These are phyloP conservation scores for Colletotrichum tamarilloi DNA, from an alignment of 2,329 filamentous ascomycete species.

Conservation along the genomic window DNA sequence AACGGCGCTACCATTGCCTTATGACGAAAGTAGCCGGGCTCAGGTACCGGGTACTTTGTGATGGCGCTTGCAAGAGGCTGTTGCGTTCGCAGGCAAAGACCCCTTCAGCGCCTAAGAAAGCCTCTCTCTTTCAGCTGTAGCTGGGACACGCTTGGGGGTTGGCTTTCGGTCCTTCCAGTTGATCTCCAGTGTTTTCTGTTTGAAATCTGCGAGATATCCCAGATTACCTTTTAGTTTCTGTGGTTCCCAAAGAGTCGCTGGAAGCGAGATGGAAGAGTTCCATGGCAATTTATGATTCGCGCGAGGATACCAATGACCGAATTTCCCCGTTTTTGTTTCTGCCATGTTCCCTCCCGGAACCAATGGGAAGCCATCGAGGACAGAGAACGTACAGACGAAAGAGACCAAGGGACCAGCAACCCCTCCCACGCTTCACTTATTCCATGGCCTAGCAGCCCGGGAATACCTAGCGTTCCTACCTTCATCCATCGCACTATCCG, in stretches of 20 bases:
- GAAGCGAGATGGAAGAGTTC: conserved; percentile 1
- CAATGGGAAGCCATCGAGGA: not conserved
- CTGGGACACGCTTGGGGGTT: no score
- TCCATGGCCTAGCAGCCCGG: not conserved
- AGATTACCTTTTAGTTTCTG: not conserved
- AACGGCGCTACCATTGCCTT: conserved; percentile 24
- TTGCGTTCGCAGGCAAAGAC: not conserved
- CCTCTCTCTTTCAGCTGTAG: not conserved
- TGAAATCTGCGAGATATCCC: not conserved
- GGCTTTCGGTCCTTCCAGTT: conserved; percentile 6
- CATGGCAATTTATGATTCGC: conserved; percentile 28
- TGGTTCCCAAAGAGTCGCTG: conserved; percentile 12
- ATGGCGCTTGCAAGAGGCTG: not conserved
- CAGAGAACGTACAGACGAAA: conserved; percentile 13
- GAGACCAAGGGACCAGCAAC: conserved; percentile 10
- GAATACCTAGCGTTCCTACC: conserved; percentile 28
- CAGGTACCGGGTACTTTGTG: conserved; percentile 3
- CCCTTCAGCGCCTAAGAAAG: not conserved
- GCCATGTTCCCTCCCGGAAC: conserved; percentile 14
- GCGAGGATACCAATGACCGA: conserved; percentile 27
- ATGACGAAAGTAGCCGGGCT: conserved; percentile 5
- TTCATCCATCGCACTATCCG: conserved; percentile 15
- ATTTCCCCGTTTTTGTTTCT: conserved; percentile 31
- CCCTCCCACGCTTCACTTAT: not conserved
- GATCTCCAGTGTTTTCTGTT: conserved; percentile 27